These are phyloP conservation scores for Cladophialophora immunda DNA, from an alignment of 2,329 filamentous ascomycete genomes.

Conservation along the genomic window DNA sequence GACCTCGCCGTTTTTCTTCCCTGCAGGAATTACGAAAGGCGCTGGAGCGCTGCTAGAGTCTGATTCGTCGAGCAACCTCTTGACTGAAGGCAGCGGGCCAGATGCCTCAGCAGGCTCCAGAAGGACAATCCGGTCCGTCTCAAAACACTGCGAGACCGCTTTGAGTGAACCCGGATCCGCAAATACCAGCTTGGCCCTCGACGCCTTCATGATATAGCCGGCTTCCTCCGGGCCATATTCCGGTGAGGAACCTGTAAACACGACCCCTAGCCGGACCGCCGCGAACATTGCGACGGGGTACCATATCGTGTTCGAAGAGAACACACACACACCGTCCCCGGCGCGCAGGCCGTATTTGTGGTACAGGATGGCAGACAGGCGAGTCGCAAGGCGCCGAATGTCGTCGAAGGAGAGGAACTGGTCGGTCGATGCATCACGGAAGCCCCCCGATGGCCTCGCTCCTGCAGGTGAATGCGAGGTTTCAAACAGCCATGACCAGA, in stretches of 20 bases:
- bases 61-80: conserved; percentile 44
- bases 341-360: conserved; percentile 61
- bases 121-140: conserved; percentile 37
- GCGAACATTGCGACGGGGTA: conserved; percentile 70
- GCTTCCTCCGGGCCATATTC: not conserved
- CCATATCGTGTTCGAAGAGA: conserved; percentile 71
- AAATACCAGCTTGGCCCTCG: conserved; percentile 3
- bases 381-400: conserved; percentile 64
- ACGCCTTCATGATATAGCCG: conserved; percentile 5
- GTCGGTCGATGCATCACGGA: conserved; percentile 66
- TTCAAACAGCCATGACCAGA: conserved; percentile 12
- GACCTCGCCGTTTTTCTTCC: conserved; percentile 60
- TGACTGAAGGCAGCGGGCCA: conserved; percentile 32
- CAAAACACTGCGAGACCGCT: conserved; percentile 47
- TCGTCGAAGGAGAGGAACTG: conserved; percentile 65
- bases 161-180: not conserved
- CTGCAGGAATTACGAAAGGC: conserved; percentile 57
- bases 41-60: conserved; percentile 47
- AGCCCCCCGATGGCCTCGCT: conserved; percentile 49
- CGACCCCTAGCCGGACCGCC: conserved; percentile 56
- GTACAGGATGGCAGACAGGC: conserved; percentile 67
- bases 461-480: not conserved
- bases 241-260: not conserved
- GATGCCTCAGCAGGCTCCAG: not conserved
- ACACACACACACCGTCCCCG: conserved; percentile 66